These are phyloP conservation scores for Colletotrichum aenigma DNA, from an alignment of 2,329 filamentous ascomycete species.

Conservation along the genomic window DNA sequence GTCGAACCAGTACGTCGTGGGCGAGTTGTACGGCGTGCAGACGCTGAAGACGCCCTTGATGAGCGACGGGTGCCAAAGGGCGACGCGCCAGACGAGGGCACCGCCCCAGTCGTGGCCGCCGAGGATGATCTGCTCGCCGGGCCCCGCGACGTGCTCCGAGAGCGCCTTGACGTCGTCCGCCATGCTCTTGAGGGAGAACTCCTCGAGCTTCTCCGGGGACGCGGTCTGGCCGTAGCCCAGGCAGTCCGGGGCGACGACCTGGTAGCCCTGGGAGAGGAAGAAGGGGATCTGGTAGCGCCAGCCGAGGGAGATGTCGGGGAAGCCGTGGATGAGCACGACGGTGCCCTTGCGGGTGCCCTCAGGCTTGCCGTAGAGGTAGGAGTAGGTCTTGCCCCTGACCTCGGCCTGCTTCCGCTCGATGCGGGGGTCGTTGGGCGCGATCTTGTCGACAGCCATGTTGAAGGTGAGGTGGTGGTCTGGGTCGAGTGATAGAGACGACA, in stretches of 20 bases:
- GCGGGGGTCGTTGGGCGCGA: constrained; percentile 69
- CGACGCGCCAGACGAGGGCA: constrained; percentile 74
- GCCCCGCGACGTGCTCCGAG: constrained; percentile 55
- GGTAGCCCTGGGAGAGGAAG: constrained; percentile 72
- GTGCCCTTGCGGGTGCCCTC: constrained; percentile 47
- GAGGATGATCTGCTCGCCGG: constrained; percentile 68
- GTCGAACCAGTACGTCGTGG: constrained; percentile 54
- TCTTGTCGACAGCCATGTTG: constrained; percentile 63
- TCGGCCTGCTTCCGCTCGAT: constrained; percentile 66
- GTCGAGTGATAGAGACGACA: background rate
- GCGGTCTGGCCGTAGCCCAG: constrained; percentile 84
- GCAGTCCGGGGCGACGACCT: constrained; percentile 85
- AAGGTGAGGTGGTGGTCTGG: background rate
- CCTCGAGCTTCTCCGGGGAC: constrained; percentile 63
- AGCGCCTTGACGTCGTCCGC: constrained; percentile 78
- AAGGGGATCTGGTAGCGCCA: constrained; percentile 91
- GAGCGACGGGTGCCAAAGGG: constrained; percentile 74
- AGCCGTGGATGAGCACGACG: constrained; percentile 70
- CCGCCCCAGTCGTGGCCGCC: constrained; percentile 96
- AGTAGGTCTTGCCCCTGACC: constrained; percentile 74
- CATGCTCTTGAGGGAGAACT: constrained; percentile 68
- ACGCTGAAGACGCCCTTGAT: constrained; percentile 78
- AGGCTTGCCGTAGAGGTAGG: constrained; percentile 63
- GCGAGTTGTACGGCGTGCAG: constrained; percentile 75
- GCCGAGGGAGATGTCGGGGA: constrained; percentile 80